phyloP scores from a whole-genome alignment of 768 basidiomycete species.

The Tremella fuciformis region DNA sequence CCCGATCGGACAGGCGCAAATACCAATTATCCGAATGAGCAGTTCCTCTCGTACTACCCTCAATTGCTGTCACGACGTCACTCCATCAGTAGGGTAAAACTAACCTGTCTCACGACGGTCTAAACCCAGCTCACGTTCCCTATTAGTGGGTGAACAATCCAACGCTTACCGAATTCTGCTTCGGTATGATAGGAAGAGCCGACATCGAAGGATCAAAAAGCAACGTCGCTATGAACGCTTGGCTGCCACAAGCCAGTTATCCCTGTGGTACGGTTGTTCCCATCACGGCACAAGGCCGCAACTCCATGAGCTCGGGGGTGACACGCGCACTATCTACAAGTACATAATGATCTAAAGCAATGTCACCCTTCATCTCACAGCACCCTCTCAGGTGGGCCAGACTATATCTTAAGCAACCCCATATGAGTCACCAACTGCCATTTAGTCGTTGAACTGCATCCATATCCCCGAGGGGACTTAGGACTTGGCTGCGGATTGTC shows the following conservation, averaged over 20 bases:
- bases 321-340: no score
- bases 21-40: slow-evolving; percentile 79
- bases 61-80: slow-evolving; percentile 72
- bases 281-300: background rate
- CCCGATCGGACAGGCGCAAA: slow-evolving; percentile 74
- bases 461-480: background rate
- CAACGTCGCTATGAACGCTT: slow-evolving; percentile 80
- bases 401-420: background rate
- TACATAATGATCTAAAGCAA: no score
- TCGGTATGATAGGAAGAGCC: slow-evolving; percentile 78
- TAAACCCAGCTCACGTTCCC: slow-evolving; percentile 68
- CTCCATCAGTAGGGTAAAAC: slow-evolving; percentile 81
- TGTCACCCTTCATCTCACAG: background rate
- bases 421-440: background rate
- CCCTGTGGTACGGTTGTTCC: slow-evolving; percentile 59
- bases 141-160: slow-evolving; percentile 78
- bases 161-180: slow-evolving; percentile 76
- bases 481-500: background rate
- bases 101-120: slow-evolving; percentile 81
- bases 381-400: background rate
- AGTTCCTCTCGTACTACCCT: slow-evolving; percentile 80
- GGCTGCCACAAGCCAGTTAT: slow-evolving; percentile 78
- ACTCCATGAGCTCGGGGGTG: background rate
- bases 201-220: slow-evolving; percentile 80
- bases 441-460: slow-evolving; percentile 3